Conservation (phyloP, 2,329 filamentous ascomycete species). For the Periconia sp. region DNA sequence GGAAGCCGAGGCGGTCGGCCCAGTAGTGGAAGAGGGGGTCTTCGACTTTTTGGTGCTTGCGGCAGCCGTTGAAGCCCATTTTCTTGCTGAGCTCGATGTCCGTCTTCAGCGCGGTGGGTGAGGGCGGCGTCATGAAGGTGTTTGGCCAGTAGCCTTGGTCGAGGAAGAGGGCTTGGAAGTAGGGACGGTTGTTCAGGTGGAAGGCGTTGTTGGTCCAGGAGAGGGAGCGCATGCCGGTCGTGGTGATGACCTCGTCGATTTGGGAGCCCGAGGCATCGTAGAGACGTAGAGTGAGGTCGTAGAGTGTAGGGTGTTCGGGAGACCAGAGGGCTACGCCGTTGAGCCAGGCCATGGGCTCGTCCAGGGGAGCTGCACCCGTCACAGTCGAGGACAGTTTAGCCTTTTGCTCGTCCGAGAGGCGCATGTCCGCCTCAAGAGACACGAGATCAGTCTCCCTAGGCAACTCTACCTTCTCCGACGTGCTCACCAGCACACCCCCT, state of each 20-base stretch:
- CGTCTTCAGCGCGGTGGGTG: conserved; percentile 50
- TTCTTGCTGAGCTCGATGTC: conserved; percentile 64
- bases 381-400: conserved; percentile 47
- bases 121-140: conserved; percentile 65
- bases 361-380: conserved; percentile 39
- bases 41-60: conserved; percentile 71
- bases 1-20: conserved; percentile 65
- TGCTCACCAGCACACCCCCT: conserved; percentile 56
- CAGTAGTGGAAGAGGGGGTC: conserved; percentile 66
- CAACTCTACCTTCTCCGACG: conserved; percentile 50
- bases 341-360: conserved; percentile 54
- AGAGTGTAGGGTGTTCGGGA: conserved; percentile 63
- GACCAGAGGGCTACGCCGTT: conserved; percentile 68
- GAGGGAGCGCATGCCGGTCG: conserved; percentile 66
- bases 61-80: conserved; percentile 70
- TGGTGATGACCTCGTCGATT: conserved; percentile 65
- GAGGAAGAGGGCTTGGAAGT: conserved; percentile 66
- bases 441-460: conserved; percentile 58
- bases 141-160: conserved; percentile 70
- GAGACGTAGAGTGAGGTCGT: conserved; percentile 62
- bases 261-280: conserved; percentile 48
- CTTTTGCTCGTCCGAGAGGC: conserved; percentile 52
- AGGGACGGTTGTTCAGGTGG: conserved; percentile 63
- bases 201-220: conserved; percentile 67
- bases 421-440: conserved; percentile 56